Percentiles rank a stretch among this genome's conserved stretches.
Conservation (phyloP, 2,329 filamentous ascomycete genomes). For the Trichoderma lentiforme region DNA sequence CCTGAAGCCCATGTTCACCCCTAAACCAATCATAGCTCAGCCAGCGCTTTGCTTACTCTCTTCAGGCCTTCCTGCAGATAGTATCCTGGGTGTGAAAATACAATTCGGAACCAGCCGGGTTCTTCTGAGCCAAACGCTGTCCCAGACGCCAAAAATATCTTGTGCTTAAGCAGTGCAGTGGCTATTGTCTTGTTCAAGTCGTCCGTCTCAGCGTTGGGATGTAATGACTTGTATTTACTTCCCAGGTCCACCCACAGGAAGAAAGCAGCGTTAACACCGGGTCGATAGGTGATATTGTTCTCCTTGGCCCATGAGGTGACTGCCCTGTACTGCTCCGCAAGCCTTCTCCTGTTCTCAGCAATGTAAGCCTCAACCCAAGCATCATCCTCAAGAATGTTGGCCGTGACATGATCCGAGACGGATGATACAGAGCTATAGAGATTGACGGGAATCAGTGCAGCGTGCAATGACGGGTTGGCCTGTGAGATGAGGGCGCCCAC, state of each 20-base stretch:
- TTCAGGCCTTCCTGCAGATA: constrained; percentile 27
- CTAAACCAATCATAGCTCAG: background rate
- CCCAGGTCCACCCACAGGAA: constrained; percentile 53
- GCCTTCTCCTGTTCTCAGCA: constrained; percentile 37
- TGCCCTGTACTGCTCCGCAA: constrained; percentile 39
- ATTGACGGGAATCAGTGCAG: constrained; percentile 34
- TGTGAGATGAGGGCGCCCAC: constrained; percentile 49
- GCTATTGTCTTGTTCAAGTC: constrained; percentile 28
- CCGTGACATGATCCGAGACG: constrained; percentile 38
- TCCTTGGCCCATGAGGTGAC: constrained; percentile 35
- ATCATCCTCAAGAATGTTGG: constrained; percentile 43
- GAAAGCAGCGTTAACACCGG: constrained; percentile 50
- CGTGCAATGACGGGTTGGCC: constrained; percentile 38
- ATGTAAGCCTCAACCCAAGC: constrained; percentile 44
- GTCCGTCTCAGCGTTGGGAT: constrained; percentile 19
- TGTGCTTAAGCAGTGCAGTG: constrained; percentile 28
- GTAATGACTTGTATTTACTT: constrained; percentile 24
- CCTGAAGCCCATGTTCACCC: background rate
- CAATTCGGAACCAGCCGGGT: constrained; percentile 38
- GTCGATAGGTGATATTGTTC: constrained; percentile 42
- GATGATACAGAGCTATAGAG: constrained; percentile 46
- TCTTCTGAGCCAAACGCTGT: constrained; percentile 36
- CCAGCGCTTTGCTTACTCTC: constrained; percentile 17
- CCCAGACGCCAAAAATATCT: constrained; percentile 36
- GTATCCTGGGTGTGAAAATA: constrained; percentile 33